Conservation (phyloP, 2,329 filamentous ascomycete species). For the Calonectria multiphialidica region DNA sequence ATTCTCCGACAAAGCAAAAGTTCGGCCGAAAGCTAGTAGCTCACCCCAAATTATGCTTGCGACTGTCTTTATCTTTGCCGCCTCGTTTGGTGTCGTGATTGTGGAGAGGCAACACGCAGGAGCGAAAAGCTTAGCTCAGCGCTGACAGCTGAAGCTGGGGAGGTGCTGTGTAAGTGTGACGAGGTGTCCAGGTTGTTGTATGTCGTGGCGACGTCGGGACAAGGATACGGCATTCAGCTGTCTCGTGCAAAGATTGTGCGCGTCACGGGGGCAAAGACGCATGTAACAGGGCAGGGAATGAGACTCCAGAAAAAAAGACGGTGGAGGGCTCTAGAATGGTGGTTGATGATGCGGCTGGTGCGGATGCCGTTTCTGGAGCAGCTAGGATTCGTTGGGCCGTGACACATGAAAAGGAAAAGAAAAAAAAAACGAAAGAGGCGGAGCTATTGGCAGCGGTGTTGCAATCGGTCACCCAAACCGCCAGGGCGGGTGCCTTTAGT, state of each 20-base stretch:
- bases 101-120: constrained; percentile 33
- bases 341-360: constrained; percentile 36
- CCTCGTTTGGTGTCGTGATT: constrained; percentile 15
- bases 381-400: constrained; percentile 30
- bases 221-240: constrained; percentile 26
- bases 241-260: constrained; percentile 36
- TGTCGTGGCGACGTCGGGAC: constrained; percentile 22
- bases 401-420: constrained; percentile 33
- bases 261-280: constrained; percentile 35
- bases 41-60: neutral
- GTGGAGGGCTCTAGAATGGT: constrained; percentile 26
- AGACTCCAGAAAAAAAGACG: constrained; percentile 37
- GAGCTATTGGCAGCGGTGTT: constrained; percentile 29
- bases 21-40: neutral
- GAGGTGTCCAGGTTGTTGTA: constrained; percentile 27
- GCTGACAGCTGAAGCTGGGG: constrained; percentile 30
- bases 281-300: constrained; percentile 29
- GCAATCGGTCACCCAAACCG: constrained; percentile 1
- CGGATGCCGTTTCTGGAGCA: constrained; percentile 34
- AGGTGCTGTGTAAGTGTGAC: constrained; percentile 45
- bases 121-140: constrained; percentile 38
- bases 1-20: neutral
- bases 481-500: constrained; percentile 14
- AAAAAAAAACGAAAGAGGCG: constrained; percentile 19
- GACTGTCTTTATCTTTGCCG: constrained; percentile 14